Evolutionary conservation across 2,329 filamentous ascomycete species (phyloP), one percentile per base, ranked within the genome.

Genomic region (Emmonsiellopsis sp.): DNA sequence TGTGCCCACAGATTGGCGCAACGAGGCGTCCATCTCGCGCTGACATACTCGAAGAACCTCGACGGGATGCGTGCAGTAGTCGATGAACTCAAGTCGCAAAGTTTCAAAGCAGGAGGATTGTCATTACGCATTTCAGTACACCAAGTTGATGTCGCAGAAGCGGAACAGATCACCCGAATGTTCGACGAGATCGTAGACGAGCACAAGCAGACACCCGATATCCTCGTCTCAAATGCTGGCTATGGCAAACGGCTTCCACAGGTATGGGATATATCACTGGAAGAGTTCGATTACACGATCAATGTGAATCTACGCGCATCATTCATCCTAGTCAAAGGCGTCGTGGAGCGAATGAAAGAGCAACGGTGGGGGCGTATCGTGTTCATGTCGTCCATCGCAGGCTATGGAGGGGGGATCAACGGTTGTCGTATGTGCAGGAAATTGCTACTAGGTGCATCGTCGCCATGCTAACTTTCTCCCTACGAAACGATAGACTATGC

Each of bases 141-240:
- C 66, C 71, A 79, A 60, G 78, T 81, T 13, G 81, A 86, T 60
- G 77, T 85, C 55, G 74, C 73, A 13, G 75, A 74, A 7, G 72
- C 76, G 4, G 73, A 75, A 6, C 76, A 80, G 46, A 78, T 84
- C 34, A 66, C 76, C 42, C 63, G 66, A 3, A 73, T 86, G 58
- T 83, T 82, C 54, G 59, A 70, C 11, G 75, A 82, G 53, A 78
- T 86, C 43, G 68, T 75, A 47, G 62, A 68, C 0, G 62, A 77
- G 50, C 81, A 85, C 38, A 72, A 71, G 9, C 73, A 78, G 53
- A 72, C 73, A 1, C 80, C 81, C 0, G 80, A 86, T 61, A 85
- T 87, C 20, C 70, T 87, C 2, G 66, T 87, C 30, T 80, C 79
- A 8, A 87, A 87, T 61, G 84, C 84, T 1, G 84, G 83, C 0